These are phyloP conservation scores for Hypoxylon sp. DNA, from an alignment of 2,329 filamentous ascomycete species.

Conservation along the genomic window DNA sequence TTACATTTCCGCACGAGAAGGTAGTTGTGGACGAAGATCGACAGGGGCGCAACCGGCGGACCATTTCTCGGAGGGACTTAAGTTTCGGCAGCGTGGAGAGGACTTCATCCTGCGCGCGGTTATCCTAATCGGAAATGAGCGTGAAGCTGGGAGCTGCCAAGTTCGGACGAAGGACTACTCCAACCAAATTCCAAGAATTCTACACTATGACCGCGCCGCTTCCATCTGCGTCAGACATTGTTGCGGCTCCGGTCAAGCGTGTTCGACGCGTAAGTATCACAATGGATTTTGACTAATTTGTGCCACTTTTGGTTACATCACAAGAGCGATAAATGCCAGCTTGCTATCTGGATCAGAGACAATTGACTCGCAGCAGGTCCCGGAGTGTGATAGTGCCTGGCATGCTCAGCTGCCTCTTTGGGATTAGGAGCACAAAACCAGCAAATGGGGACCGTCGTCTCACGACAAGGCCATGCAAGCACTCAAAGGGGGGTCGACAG, in stretches of 20 bases:
- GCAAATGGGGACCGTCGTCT: slow-evolving; percentile 45
- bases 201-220: slow-evolving; percentile 19
- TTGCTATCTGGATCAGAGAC: slow-evolving; percentile 40
- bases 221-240: slow-evolving; percentile 30
- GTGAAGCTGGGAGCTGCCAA: slow-evolving; percentile 33
- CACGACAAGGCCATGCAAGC: slow-evolving; percentile 37
- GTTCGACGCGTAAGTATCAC: slow-evolving; percentile 33
- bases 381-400: slow-evolving; percentile 48
- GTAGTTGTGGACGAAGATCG: slow-evolving; percentile 31
- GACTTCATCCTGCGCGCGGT: slow-evolving; percentile 31
- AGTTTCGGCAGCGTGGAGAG: slow-evolving; percentile 21
- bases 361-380: slow-evolving; percentile 43
- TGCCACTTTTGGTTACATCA: slow-evolving; percentile 33
- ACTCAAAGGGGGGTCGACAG: slow-evolving; percentile 35
- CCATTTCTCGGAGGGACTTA: slow-evolving; percentile 41
- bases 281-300: slow-evolving; percentile 31
- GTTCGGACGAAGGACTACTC: slow-evolving; percentile 27
- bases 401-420: slow-evolving; percentile 52
- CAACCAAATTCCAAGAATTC: slow-evolving; percentile 30
- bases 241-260: slow-evolving; percentile 35
- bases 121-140: slow-evolving; percentile 34
- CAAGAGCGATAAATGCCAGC: slow-evolving; percentile 40
- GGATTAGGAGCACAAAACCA: slow-evolving; percentile 43
- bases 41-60: slow-evolving; percentile 33
- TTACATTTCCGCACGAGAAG: slow-evolving; percentile 25